Evolutionary conservation across 2,329 filamentous ascomycete genomes (phyloP).

Genomic region (Ophiosphaerella korrae): DNA sequence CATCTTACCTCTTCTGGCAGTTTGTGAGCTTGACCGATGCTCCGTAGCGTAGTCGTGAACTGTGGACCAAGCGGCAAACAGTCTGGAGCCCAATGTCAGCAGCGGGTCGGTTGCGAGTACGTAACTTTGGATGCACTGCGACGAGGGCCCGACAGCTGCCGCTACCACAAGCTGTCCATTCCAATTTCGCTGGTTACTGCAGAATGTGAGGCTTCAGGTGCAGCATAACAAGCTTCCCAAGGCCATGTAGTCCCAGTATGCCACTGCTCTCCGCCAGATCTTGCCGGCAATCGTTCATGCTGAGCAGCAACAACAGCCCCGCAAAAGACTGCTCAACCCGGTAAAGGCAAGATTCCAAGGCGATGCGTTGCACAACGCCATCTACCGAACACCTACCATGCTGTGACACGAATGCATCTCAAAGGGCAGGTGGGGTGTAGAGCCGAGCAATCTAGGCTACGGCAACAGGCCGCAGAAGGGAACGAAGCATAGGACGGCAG

Average conservation of each 20-base stretch:
- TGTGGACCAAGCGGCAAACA: constrained; percentile 11
- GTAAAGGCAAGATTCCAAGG: not conserved
- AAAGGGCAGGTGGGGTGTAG: constrained; percentile 9
- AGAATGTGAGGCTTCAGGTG: not conserved
- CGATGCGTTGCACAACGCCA: not conserved
- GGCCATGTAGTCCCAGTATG: not conserved
- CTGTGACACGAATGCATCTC: not conserved
- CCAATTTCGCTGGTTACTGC: constrained; percentile 16
- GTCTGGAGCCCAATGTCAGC: constrained; percentile 17
- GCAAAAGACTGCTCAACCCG: constrained; percentile 3
- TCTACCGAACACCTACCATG: no score
- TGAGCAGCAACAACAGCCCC: not conserved
- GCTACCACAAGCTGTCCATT: constrained; percentile 10
- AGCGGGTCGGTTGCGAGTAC: constrained; percentile 18
- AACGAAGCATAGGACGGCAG: constrained; percentile 9
- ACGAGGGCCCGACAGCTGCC: constrained; percentile 8
- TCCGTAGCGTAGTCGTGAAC: constrained; percentile 18
- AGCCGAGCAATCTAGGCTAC: constrained; percentile 18
- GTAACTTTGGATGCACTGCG: constrained; percentile 19
- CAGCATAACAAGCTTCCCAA: not conserved
- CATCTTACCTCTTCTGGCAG: constrained; percentile 21
- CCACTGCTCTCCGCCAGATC: not conserved
- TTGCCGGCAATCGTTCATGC: not conserved
- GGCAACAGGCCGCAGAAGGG: constrained; percentile 14
- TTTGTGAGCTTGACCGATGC: constrained; percentile 15